phyloP scores from a whole-genome alignment of 768 basidiomycete genomes.

The Daedalea quercina region DNA sequence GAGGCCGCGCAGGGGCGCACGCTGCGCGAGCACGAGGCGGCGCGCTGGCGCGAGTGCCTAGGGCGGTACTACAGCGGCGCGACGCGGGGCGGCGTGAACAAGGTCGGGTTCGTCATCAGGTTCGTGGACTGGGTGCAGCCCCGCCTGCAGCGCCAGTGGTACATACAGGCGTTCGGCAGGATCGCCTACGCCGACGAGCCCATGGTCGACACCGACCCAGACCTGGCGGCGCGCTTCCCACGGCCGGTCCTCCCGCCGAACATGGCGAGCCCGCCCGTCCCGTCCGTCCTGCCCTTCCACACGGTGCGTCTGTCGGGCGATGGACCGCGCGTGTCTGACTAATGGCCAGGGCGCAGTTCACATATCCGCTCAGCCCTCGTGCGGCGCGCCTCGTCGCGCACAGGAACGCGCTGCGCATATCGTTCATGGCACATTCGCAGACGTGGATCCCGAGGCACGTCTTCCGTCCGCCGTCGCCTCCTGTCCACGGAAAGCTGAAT shows the following conservation, averaged over 20 bases:
- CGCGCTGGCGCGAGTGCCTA: slow-evolving; percentile 27
- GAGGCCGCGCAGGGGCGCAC: slow-evolving; percentile 20
- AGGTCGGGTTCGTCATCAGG: slow-evolving; percentile 38
- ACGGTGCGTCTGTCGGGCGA: slow-evolving; percentile 26
- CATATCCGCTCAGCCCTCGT: slow-evolving; percentile 35
- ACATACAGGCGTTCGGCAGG: slow-evolving; percentile 30
- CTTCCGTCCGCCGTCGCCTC: slow-evolving; percentile 35
- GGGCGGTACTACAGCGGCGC: slow-evolving; percentile 21
- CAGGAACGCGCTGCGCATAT: slow-evolving; percentile 39
- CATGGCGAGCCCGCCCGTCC: slow-evolving; percentile 27
- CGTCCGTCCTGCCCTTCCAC: slow-evolving; percentile 43
- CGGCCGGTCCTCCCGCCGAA: slow-evolving; percentile 15
- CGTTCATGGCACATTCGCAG: slow-evolving; percentile 34
- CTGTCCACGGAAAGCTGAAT: slow-evolving; percentile 33
- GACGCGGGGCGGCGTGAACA: slow-evolving; percentile 24
- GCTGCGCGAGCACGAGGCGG: slow-evolving; percentile 20
- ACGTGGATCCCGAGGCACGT: slow-evolving; percentile 34
- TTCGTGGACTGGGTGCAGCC: slow-evolving; percentile 37
- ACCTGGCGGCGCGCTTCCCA: slow-evolving; percentile 10
- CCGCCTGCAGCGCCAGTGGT: slow-evolving; percentile 36
- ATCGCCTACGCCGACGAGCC: slow-evolving; percentile 15
- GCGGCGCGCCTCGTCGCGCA: slow-evolving; percentile 40
- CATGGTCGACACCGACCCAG: slow-evolving; percentile 5
- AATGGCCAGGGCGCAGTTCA: slow-evolving; percentile 29
- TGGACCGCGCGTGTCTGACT: neutral